Percentiles rank a stretch among this genome's conserved stretches.
phyloP scores from a whole-genome alignment of 805 yeast species.

The Zygoascus bituminiphila region DNA sequence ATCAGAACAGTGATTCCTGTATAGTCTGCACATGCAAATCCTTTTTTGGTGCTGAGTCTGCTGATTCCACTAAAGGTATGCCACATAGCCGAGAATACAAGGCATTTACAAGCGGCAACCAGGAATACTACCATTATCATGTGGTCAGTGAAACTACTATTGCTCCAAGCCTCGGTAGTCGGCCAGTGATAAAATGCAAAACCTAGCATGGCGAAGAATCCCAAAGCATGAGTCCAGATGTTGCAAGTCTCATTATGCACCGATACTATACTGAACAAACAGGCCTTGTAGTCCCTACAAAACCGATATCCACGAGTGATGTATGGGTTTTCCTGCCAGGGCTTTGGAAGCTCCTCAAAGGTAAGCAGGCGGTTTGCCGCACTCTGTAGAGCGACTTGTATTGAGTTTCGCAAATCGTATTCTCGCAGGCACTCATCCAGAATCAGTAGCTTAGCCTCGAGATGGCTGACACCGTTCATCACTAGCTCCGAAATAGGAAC shows the following conservation, averaged over 20 bases:
- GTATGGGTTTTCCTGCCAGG: conserved; percentile 88
- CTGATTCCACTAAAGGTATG: conserved; percentile 84
- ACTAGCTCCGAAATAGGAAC: conserved; percentile 19
- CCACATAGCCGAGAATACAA: conserved; percentile 76
- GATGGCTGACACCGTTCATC: conserved; percentile 22
- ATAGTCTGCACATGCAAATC: conserved; percentile 89
- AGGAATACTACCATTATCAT: conserved; percentile 56
- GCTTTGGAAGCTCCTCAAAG: conserved; percentile 80
- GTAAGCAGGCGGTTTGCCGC: conserved; percentile 46
- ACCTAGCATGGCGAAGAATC: conserved; percentile 51
- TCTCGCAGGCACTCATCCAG: conserved; percentile 18
- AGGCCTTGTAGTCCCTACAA: conserved; percentile 50
- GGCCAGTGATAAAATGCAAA: conserved; percentile 60
- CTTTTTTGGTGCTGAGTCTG: conserved; percentile 48
- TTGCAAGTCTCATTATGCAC: conserved; percentile 85
- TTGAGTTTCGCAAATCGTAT: conserved; percentile 6
- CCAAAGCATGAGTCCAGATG: conserved; percentile 86
- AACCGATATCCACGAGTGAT: conserved; percentile 83
- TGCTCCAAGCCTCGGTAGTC: conserved; percentile 34
- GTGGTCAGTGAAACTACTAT: conserved; percentile 33
- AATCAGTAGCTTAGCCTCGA: conserved; percentile 28
- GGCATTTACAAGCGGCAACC: conserved; percentile 65
- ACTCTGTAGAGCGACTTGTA: conserved; percentile 20
- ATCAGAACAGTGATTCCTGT: conserved; percentile 88
- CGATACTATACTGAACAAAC: conserved; percentile 50